Evolutionary conservation across 176 grass and related monocot genomes (phyloP).

Genomic region (Lolium rigidum): DNA sequence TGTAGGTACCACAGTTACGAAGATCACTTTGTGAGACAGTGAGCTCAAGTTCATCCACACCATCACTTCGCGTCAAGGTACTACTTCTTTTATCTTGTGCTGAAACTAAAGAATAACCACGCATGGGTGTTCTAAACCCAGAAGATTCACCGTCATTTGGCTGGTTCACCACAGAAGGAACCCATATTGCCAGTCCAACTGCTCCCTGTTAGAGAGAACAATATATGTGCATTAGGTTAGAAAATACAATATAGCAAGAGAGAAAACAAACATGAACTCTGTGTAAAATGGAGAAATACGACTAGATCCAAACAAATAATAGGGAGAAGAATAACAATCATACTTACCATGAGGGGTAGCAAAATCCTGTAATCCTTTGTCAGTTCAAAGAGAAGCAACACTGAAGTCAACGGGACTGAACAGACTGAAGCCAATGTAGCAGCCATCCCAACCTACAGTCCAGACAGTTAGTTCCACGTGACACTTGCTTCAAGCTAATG

Average conservation of each 20-base stretch:
- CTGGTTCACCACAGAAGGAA: conserved; percentile 93
- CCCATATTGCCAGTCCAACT: conserved; percentile 99
- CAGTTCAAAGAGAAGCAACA: conserved; percentile 93
- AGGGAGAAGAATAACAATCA: not conserved
- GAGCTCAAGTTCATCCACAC: conserved; percentile 64
- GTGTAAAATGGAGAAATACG: conserved; percentile 5
- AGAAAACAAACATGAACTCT: not conserved
- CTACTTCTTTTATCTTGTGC: conserved; percentile 57
- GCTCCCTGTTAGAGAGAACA: conserved; percentile 65
- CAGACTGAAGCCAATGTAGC: conserved; percentile 92
- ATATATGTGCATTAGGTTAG: conserved; percentile 5
- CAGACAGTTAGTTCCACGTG: conserved; percentile 32
- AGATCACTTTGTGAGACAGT: conserved; percentile 59
- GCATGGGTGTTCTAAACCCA: conserved; percentile 57
- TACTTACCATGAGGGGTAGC: conserved; percentile 94
- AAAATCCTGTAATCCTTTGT: conserved; percentile 99
- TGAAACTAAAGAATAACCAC: conserved; percentile 75
- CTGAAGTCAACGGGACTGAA: conserved; percentile 85
- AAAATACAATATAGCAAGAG: conserved; percentile 9
- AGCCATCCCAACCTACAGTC: conserved; percentile 93
- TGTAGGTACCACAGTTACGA: conserved; percentile 47
- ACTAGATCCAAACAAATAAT: conserved; percentile 21
- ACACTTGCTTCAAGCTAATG: conserved; percentile 23
- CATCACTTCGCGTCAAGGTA: conserved; percentile 46
- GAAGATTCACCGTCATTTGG: conserved; percentile 52